Percentiles rank a stretch among this genome's conserved stretches.
These are phyloP conservation scores for Psidium guajava DNA, from an alignment of 345 rosid genomes.

Conservation along the genomic window DNA sequence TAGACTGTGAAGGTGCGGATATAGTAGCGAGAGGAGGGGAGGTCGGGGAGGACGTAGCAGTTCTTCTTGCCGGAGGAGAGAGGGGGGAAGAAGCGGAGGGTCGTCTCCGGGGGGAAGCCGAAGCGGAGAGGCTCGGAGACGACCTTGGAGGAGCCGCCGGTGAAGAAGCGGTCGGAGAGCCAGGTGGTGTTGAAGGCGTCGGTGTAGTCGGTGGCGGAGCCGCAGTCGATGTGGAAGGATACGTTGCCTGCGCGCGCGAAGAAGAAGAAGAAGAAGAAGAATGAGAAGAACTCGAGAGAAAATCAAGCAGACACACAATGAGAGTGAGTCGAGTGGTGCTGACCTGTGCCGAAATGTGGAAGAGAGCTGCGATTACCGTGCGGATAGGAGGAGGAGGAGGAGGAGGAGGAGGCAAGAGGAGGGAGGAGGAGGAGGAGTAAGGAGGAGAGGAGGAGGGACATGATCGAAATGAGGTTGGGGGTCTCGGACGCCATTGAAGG, in stretches of 20 bases:
- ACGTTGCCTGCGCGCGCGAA: conserved; percentile 5
- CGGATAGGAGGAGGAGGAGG: neutral
- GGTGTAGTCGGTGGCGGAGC: conserved; percentile 35
- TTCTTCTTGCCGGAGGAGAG: conserved; percentile 89
- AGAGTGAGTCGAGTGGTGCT: neutral
- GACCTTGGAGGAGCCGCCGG: conserved; percentile 42
- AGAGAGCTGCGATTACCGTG: neutral
- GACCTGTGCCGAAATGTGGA: neutral
- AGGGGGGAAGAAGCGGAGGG: conserved; percentile 83
- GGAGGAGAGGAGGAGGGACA: neutral
- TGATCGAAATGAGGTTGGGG: neutral
- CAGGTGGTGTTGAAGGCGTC: conserved; percentile 72
- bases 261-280: neutral
- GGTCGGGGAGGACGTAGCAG: conserved; percentile 70
- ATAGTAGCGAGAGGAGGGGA: conserved; percentile 72
- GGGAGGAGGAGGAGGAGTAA: neutral
- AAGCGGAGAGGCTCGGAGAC: conserved; percentile 94
- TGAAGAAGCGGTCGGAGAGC: conserved; percentile 72
- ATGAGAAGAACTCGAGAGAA: neutral
- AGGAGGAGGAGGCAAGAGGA: neutral
- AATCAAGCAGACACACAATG: neutral
- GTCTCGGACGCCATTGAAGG: neutral
- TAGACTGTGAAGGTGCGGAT: conserved; percentile 89
- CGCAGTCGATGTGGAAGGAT: conserved; percentile 78
- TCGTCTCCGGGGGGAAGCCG: conserved; percentile 48